Evolutionary conservation across 2,329 filamentous ascomycete species (phyloP).

Genomic region (Reticulascus tulasneorum): DNA sequence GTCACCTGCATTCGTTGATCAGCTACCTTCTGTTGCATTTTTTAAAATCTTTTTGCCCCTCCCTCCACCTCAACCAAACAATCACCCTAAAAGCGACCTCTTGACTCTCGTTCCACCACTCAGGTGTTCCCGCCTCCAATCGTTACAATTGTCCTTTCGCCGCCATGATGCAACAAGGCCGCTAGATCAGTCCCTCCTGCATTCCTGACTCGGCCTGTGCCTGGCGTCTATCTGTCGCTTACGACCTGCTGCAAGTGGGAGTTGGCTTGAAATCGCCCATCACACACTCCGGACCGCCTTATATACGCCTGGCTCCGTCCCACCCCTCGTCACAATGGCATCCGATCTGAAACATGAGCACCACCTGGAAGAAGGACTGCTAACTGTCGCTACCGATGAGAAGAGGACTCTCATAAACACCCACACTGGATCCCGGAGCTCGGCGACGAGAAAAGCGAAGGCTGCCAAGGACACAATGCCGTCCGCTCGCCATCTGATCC

Average conservation of each 20-base stretch:
- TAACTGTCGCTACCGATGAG: conserved; percentile 13
- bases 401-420: conserved; percentile 9
- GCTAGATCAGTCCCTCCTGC: conserved; percentile 10
- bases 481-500: conserved; percentile 14
- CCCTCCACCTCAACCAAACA: conserved; percentile 7
- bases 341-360: conserved; percentile 12
- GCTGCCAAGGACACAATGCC: conserved; percentile 13
- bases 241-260: conserved; percentile 8
- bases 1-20: no score
- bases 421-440: conserved; percentile 3
- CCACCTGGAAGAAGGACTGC: conserved; percentile 16
- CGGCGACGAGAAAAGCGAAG: conserved; percentile 4
- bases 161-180: conserved; percentile 10
- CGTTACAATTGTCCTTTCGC: conserved; percentile 6
- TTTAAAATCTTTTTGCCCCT: conserved; percentile 10
- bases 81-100: conserved; percentile 7
- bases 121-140: conserved; percentile 2
- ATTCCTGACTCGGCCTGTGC: conserved; percentile 6
- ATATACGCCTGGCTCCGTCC: no score
- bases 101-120: conserved; percentile 5
- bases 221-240: conserved; percentile 6
- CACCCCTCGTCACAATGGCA: conserved; percentile 11
- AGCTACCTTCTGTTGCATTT: no score
- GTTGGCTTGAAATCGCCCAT: no score
- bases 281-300: no score